A percentile compares a stretch with the other conserved stretches of the same genome.
These are phyloP conservation scores for Trichoderma erinaceum DNA, from an alignment of 495 filamentous ascomycete genomes.

Conservation along the genomic window DNA sequence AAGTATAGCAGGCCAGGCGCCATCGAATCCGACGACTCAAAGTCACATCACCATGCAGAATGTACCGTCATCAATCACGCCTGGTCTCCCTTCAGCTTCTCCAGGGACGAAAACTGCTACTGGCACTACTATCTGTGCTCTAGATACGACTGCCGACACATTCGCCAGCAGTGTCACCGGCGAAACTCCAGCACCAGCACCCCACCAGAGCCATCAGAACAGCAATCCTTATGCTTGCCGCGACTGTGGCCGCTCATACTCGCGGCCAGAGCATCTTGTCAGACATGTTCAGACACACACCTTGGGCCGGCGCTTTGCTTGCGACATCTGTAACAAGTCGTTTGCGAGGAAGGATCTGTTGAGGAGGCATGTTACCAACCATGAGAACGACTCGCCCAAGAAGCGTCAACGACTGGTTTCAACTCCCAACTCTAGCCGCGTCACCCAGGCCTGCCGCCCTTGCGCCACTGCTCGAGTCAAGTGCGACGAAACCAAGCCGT, in stretches of 20 bases:
- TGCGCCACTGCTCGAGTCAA: constrained; percentile 50
- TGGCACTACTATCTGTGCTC: background rate
- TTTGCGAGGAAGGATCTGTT: constrained; percentile 51
- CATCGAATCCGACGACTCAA: background rate
- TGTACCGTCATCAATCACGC: background rate
- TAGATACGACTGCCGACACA: too few species aligned
- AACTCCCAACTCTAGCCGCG: constrained; percentile 42
- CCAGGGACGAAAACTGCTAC: background rate
- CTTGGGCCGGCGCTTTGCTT: constrained; percentile 48
- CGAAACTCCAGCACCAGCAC: background rate
- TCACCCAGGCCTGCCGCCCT: constrained; percentile 48
- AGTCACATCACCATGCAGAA: constrained; percentile 3
- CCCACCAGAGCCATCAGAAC: constrained; percentile 23
- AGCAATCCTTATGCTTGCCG: constrained; percentile 48
- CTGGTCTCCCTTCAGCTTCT: background rate
- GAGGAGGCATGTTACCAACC: constrained; percentile 49
- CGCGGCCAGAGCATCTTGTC: constrained; percentile 51
- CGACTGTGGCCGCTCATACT: constrained; percentile 48
- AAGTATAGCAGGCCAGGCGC: background rate
- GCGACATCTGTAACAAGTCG: constrained; percentile 46
- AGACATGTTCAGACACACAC: constrained; percentile 55
- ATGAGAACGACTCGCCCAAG: constrained; percentile 40
- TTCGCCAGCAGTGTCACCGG: background rate
- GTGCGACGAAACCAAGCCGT: constrained; percentile 47
- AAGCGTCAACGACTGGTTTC: constrained; percentile 41